Evolutionary conservation across 1,284 basidiomycete genomes (phyloP).

Genomic region (Cutaneotrichosporon cavernicola): DNA sequence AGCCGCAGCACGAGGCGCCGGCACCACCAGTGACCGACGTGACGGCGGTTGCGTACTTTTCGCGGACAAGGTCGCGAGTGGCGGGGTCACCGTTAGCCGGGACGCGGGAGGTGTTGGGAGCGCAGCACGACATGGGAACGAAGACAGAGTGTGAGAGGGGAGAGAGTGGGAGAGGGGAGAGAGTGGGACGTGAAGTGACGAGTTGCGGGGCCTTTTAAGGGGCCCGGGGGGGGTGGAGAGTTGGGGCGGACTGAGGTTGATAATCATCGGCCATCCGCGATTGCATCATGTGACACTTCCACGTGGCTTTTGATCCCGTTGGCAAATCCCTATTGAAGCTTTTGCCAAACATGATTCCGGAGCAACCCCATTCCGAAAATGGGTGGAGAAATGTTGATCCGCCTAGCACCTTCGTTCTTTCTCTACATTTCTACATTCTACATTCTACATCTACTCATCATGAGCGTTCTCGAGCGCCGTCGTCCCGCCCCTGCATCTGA

Average conservation of each 20-base stretch:
- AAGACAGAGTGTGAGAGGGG: not conserved
- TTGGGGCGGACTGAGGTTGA: too few relatives aligned
- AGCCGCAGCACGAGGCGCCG: constrained; percentile 19
- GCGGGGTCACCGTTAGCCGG: not conserved
- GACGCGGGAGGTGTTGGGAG: not conserved
- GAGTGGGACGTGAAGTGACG: not conserved
- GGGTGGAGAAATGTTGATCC: not conserved
- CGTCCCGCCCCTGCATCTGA: not conserved
- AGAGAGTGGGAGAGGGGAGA: not conserved
- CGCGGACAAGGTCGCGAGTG: constrained; percentile 20
- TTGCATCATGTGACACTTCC: too few relatives aligned
- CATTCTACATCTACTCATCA: not conserved
- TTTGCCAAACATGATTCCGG: not conserved
- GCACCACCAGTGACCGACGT: not conserved
- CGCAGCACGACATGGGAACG: not conserved
- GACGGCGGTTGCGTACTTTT: constrained; percentile 15
- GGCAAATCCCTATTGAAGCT: too few relatives aligned
- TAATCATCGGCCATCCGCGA: too few relatives aligned
- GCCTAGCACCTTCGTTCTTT: not conserved
- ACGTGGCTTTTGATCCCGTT: too few relatives aligned
- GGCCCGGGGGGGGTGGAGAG: too few relatives aligned
- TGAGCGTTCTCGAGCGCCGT: not conserved
- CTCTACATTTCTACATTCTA: not conserved
- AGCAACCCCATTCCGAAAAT: not conserved
- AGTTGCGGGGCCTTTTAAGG: too few relatives aligned